Evolutionary conservation across 257 asterid genomes (phyloP), one percentile per base, ranked within the genome.

Genomic region (Solanum pimpinellifolium): DNA sequence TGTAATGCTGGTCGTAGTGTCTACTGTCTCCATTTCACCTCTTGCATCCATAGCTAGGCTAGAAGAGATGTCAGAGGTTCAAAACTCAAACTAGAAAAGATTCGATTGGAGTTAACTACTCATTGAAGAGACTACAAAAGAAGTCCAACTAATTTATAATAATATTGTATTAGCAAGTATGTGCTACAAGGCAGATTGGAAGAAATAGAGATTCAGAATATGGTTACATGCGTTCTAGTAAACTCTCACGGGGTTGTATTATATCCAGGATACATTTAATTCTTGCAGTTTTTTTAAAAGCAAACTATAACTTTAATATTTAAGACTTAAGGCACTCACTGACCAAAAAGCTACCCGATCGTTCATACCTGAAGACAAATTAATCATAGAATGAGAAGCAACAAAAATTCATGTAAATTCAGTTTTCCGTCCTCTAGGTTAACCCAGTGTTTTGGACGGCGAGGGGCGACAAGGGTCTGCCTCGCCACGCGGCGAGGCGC

Each of bases 11-110:
- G 98, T 90, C 91, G 90, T 66, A 94, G 91, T 3, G 93, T 95
- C 93, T 95, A 98, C 96, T 4, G 93, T 94, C 92, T 95, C 98
- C 95, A 91, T 93, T 78, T 98, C 98, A 23, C 99, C 99, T 83
- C 93, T 89, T 69, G 98, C 98, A 92, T 98, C 99, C 90, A 92
- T 91, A 87, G 95, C 99, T 94, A 49, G 52, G 39, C 5, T 37
- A 78, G 14, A 66, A 82, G 83, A 76, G 12, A 47, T 37, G 42
- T 25, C 78, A 83, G 21, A 25, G 72, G 25, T 9, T 65, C 62
- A 75, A 37, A 83, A 87, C 35, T 62, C 86, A 81, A 82, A 42
- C 44, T 78, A 78, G 41, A 84, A 52, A 62, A n/a, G 59, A 42
- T 76, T 21, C 1, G 6, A 52, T 6, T 3, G 3, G 1, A 7